phyloP scores from a whole-genome alignment of 2,329 filamentous ascomycete genomes.

The Fusarium beomiforme region DNA sequence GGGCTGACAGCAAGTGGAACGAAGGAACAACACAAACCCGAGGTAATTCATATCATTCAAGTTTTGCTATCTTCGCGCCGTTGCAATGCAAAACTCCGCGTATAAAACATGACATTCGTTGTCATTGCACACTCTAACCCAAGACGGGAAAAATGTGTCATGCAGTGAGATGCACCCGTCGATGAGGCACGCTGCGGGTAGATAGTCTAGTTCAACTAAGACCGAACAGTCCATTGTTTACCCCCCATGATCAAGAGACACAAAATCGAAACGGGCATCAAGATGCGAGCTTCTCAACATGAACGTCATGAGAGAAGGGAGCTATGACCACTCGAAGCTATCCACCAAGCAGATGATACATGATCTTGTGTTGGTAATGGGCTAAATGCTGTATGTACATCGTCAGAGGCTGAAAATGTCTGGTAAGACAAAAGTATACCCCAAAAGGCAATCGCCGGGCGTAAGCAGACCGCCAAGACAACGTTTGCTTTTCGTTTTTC shows the following conservation, averaged over 20 bases:
- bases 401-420: background rate
- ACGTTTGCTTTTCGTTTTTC: background rate
- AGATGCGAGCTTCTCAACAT: conserved; percentile 30
- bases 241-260: conserved; percentile 7
- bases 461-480: conserved; percentile 13
- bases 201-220: conserved; percentile 5
- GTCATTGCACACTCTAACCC: conserved; percentile 2
- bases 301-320: conserved; percentile 24
- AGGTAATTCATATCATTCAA: background rate
- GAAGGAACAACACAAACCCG: background rate
- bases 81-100: background rate
- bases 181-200: conserved; percentile 33
- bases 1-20: conserved; percentile 17
- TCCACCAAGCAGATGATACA: background rate
- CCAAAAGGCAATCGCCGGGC: conserved; percentile 23
- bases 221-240: background rate
- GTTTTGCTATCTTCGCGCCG: background rate
- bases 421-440: conserved; percentile 13
- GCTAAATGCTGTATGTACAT: background rate
- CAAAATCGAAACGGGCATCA: conserved; percentile 32
- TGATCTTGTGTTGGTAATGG: background rate
- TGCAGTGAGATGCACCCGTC: conserved; percentile 35
- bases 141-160: conserved; percentile 6
- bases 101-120: background rate
- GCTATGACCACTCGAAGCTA: conserved; percentile 18